Evolutionary conservation across 306 rosid genomes (phyloP).

Genomic region (Pachyrhizus erosus): DNA sequence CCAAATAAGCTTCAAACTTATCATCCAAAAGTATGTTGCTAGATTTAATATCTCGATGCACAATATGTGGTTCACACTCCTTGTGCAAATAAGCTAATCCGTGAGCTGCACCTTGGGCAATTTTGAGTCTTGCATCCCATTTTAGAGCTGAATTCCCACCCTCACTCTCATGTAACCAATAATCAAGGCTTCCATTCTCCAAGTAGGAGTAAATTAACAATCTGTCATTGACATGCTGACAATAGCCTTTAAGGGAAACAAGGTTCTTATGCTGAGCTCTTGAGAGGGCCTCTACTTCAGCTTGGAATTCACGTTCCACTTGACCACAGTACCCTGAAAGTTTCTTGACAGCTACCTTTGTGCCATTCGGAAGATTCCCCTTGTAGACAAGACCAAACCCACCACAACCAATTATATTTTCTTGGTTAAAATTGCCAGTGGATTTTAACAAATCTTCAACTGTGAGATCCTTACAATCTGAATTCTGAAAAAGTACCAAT

Average conservation of each 20-base stretch:
- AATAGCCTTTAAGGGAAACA: conserved; percentile 72
- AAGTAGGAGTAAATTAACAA: conserved; percentile 69
- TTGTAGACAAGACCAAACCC: conserved; percentile 79
- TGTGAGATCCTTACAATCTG: conserved; percentile 62
- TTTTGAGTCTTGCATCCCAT: conserved; percentile 68
- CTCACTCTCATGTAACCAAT: conserved; percentile 69
- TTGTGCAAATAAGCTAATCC: conserved; percentile 71
- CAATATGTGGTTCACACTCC: conserved; percentile 66
- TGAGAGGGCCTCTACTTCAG: conserved; percentile 76
- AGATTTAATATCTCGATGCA: conserved; percentile 68
- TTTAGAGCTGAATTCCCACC: conserved; percentile 51
- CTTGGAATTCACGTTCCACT: conserved; percentile 74
- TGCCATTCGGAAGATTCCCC: conserved; percentile 64
- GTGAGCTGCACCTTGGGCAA: conserved; percentile 64
- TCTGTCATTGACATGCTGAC: conserved; percentile 61
- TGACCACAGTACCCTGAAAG: conserved; percentile 75
- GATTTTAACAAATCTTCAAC: conserved; percentile 62
- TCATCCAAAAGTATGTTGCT: conserved; percentile 72
- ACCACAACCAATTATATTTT: conserved; percentile 73
- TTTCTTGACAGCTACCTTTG: conserved; percentile 65
- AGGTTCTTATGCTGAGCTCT: conserved; percentile 74
- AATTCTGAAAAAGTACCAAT: conserved; percentile 63
- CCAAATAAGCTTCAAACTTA: conserved; percentile 63
- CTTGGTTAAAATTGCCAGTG: conserved; percentile 66
- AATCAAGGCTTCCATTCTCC: conserved; percentile 75